A percentile compares a stretch with the other conserved stretches of the same genome.
Conservation (phyloP, 2,329 filamentous ascomycete genomes). For the Pyricularia pennisetigena region DNA sequence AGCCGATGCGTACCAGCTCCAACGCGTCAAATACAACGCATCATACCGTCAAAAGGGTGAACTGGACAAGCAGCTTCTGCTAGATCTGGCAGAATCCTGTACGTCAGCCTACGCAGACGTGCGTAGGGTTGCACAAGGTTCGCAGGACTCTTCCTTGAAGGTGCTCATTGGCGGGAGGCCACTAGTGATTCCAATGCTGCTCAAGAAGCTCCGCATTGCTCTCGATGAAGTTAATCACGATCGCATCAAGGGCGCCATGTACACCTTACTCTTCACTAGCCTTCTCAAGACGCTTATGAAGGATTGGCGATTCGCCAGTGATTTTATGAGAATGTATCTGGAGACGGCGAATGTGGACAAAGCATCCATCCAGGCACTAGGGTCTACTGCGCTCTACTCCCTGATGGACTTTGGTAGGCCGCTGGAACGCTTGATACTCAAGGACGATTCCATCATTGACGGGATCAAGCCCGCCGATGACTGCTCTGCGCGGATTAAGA, state of each 20-base stretch:
- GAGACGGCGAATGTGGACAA: conserved; percentile 85
- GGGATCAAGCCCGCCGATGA: conserved; percentile 61
- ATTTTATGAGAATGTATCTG: conserved; percentile 84
- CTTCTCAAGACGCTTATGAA: conserved; percentile 78
- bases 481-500: conserved; percentile 49
- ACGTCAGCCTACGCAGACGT: conserved; percentile 93
- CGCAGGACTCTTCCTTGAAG: conserved; percentile 88
- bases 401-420: conserved; percentile 88
- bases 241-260: conserved; percentile 89
- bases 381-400: conserved; percentile 69
- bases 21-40: conserved; percentile 89
- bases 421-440: conserved; percentile 74
- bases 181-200: conserved; percentile 79
- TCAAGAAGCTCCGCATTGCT: conserved; percentile 68
- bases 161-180: conserved; percentile 80
- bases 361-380: conserved; percentile 84
- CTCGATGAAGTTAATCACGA: conserved; percentile 75
- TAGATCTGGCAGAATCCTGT: conserved; percentile 83
- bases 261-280: conserved; percentile 80
- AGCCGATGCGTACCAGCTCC: conserved; percentile 88
- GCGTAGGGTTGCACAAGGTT: conserved; percentile 83
- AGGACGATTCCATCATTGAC: conserved; percentile 62
- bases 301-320: conserved; percentile 91
- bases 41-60: conserved; percentile 79
- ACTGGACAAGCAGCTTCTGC: conserved; percentile 74